These are phyloP conservation scores for Gossypium mustelinum DNA, from an alignment of 345 rosid genomes.

Conservation along the genomic window DNA sequence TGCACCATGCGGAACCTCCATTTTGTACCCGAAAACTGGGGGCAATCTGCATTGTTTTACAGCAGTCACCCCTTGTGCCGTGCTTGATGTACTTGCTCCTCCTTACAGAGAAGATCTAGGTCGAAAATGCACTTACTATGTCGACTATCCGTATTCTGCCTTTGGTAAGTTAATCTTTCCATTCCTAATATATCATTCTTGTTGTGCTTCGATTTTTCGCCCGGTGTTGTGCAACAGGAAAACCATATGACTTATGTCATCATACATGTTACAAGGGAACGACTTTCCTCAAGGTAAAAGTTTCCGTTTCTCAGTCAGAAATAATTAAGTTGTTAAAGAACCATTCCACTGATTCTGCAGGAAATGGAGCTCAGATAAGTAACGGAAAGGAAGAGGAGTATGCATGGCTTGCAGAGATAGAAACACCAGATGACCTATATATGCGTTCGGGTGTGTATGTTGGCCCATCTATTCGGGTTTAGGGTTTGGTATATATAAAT, in stretches of 20 bases:
- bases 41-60: constrained; percentile 96
- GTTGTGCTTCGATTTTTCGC: background rate
- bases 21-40: constrained; percentile 71
- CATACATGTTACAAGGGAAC: background rate
- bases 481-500: constrained; percentile 14
- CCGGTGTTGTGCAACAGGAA: background rate
- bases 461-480: constrained; percentile 58
- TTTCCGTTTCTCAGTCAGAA: background rate
- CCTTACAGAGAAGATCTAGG: constrained; percentile 73
- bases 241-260: background rate
- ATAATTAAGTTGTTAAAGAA: background rate
- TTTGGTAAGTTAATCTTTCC: constrained; percentile 39
- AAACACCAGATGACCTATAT: constrained; percentile 63
- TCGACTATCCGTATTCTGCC: constrained; percentile 66
- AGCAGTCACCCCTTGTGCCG: constrained; percentile 83
- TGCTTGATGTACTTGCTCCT: constrained; percentile 88
- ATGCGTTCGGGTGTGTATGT: constrained; percentile 68
- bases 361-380: constrained; percentile 34
- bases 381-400: constrained; percentile 55
- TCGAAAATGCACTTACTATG: constrained; percentile 77
- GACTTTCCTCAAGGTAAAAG: background rate
- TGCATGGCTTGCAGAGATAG: constrained; percentile 87
- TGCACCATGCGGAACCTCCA: constrained; percentile 58
- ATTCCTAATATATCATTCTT: background rate
- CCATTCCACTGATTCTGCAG: constrained; percentile 28